Conservation (phyloP, 495 filamentous ascomycete genomes). For the Penicillium silybi region DNA sequence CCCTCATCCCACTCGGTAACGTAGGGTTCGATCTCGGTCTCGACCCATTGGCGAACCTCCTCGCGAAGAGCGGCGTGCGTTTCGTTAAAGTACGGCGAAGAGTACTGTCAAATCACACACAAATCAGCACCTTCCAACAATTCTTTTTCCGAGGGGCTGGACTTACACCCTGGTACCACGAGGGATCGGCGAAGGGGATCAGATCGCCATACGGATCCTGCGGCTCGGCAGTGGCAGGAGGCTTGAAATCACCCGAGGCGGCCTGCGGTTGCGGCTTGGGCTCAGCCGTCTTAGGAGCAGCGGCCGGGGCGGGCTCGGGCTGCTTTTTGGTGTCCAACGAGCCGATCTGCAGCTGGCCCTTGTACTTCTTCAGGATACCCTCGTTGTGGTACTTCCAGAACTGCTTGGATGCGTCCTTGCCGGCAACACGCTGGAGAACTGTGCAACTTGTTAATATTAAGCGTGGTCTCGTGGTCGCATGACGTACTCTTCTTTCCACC, state of each 20-base stretch:
- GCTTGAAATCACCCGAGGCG: constrained; percentile 28
- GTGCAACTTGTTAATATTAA: constrained; percentile 18
- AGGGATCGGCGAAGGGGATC: constrained; percentile 87
- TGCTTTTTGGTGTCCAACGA: constrained; percentile 83
- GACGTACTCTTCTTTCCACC: constrained; percentile 90
- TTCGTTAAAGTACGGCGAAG: constrained; percentile 94
- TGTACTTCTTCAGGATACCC: constrained; percentile 92
- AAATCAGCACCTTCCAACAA: constrained; percentile 8
- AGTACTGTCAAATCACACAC: constrained; percentile 55
- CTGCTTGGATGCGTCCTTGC: constrained; percentile 95
- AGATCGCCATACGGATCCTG: constrained; percentile 81
- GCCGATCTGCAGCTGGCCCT: constrained; percentile 79
- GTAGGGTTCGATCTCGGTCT: constrained; percentile 82
- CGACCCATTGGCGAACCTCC: constrained; percentile 90
- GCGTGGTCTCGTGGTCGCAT: not conserved
- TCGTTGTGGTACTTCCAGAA: constrained; percentile 99
- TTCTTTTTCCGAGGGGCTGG: not conserved
- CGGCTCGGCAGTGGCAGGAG: constrained; percentile 52
- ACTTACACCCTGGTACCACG: constrained; percentile 94
- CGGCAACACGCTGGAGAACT: constrained; percentile 87
- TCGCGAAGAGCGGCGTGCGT: constrained; percentile 83
- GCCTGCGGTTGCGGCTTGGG: constrained; percentile 44
- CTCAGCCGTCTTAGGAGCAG: constrained; percentile 49
- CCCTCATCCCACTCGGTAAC: constrained; percentile 96
- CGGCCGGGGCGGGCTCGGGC: constrained; percentile 48